These are phyloP conservation scores for Camelina neglecta DNA, from an alignment of 345 rosid species.

Conservation along the genomic window DNA sequence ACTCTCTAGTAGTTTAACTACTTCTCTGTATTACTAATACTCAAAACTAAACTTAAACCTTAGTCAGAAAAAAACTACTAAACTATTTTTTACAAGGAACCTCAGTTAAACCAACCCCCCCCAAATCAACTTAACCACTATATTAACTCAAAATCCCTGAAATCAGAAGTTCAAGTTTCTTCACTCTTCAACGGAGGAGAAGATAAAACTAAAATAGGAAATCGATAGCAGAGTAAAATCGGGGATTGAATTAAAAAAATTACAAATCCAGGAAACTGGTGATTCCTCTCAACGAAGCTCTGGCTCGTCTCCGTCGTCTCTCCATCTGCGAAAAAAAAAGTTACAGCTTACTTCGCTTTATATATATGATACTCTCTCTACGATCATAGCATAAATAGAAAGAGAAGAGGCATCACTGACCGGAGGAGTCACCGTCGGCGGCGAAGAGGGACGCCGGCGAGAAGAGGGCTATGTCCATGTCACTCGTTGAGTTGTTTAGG, in stretches of 20 bases:
- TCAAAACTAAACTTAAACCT: background rate
- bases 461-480: constrained; percentile 92
- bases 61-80: background rate
- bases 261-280: constrained; percentile 87
- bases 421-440: constrained; percentile 59
- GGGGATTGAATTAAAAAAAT: background rate
- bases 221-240: background rate
- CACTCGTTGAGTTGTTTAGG: constrained; percentile 4
- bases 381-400: constrained; percentile 19
- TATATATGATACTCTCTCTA: background rate
- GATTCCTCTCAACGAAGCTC: constrained; percentile 79
- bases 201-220: background rate
- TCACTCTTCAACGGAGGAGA: background rate
- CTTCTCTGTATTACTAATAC: background rate
- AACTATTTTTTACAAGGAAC: background rate
- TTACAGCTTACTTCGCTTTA: constrained; percentile 4
- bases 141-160: background rate
- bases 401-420: constrained; percentile 21
- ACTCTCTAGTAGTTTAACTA: too few relatives aligned
- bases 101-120: background rate
- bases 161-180: constrained; percentile 6
- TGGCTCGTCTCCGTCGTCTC: constrained; percentile 52
- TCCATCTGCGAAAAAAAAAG: constrained; percentile 43
- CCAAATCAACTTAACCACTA: constrained; percentile 11
- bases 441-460: constrained; percentile 91